Evolutionary conservation across 257 asterid genomes (phyloP), one percentile per base, ranked within the genome.

Genomic region (Eustoma russellianum): DNA sequence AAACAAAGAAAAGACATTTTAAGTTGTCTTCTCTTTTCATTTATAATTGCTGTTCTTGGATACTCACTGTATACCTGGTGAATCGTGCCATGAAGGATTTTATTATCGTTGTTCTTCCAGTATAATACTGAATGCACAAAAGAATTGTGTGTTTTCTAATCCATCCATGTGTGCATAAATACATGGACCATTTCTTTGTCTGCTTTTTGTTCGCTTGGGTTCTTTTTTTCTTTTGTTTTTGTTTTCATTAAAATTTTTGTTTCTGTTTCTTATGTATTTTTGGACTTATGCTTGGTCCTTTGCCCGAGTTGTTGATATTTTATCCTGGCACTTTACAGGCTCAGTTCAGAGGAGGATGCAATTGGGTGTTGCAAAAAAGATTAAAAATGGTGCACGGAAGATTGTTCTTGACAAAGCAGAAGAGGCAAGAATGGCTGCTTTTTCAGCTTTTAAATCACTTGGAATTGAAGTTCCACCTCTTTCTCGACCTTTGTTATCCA

Each of bases 391-490:
- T 46, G 98, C 98, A 6, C 84, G 98, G 48, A 91, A 69, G 75
- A 84, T 82, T 74, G 95, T 91, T 65, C 81, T 91, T 33, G 98
- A 87, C 41, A 91, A 87, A 77, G 98, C 98, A 69, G 98, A 91
- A 77, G 98, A 87, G 74, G 98, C 98, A 57, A 82, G 96, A 68
- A 47, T 80, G 68, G 89, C 93, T 63, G 98, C 98, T 57, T 87
- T 87, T 72, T 74, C 98, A 52, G 95, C 98, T 48, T 91, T 91
- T 65, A 87, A 73, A 68, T 84, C 93, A 59, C 93, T 91, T 66
- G 96, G 98, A 69, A 81, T 87, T 57, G 83, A 84, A 48, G 74
- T 85, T 59, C 71, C 88, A 28, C 81, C 68, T 54, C 67, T 84
- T 62, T 72, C 91, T 64, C 80, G 55, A 53, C 82, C 95, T 44